Conservation (phyloP, 108 stramenopile genomes). For the Fistulifera solaris region DNA sequence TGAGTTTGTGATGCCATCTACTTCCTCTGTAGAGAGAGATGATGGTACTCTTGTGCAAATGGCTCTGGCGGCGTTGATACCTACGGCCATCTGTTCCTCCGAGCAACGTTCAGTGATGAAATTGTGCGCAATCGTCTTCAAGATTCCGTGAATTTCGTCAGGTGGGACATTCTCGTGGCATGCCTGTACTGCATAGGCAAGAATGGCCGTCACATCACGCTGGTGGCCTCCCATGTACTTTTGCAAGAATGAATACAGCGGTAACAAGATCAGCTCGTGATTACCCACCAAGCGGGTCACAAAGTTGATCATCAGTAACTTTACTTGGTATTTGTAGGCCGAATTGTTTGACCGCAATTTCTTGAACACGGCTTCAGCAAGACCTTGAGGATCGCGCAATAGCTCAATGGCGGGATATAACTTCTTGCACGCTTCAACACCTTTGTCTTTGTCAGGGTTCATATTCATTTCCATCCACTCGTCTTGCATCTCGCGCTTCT, state of each 20-base stretch:
- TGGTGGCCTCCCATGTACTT: conserved; percentile 94
- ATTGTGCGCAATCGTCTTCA: conserved; percentile 88
- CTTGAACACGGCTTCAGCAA: conserved; percentile 82
- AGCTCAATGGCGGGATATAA: conserved; percentile 92
- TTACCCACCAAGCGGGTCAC: conserved; percentile 88
- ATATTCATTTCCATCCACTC: conserved; percentile 27
- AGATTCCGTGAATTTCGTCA: conserved; percentile 83
- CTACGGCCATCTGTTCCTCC: conserved; percentile 93
- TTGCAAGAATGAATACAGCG: conserved; percentile 90
- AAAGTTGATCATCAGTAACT: conserved; percentile 94
- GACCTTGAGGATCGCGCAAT: conserved; percentile 91
- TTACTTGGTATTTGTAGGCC: conserved; percentile 74
- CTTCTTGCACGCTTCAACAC: conserved; percentile 52
- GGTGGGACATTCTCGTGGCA: conserved; percentile 94
- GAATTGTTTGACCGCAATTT: conserved; percentile 40
- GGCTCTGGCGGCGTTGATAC: conserved; percentile 92
- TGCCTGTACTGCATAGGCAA: conserved; percentile 95
- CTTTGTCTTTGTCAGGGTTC: conserved; percentile 50
- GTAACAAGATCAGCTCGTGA: conserved; percentile 84
- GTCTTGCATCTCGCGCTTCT: conserved; percentile 38
- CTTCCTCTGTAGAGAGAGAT: conserved; percentile 65
- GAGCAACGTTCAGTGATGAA: conserved; percentile 88
- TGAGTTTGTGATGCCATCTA: conserved; percentile 24
- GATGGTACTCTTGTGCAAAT: conserved; percentile 84
- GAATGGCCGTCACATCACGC: conserved; percentile 85